These are phyloP conservation scores for Durio zibethinus DNA, from an alignment of 345 rosid genomes.

Conservation along the genomic window DNA sequence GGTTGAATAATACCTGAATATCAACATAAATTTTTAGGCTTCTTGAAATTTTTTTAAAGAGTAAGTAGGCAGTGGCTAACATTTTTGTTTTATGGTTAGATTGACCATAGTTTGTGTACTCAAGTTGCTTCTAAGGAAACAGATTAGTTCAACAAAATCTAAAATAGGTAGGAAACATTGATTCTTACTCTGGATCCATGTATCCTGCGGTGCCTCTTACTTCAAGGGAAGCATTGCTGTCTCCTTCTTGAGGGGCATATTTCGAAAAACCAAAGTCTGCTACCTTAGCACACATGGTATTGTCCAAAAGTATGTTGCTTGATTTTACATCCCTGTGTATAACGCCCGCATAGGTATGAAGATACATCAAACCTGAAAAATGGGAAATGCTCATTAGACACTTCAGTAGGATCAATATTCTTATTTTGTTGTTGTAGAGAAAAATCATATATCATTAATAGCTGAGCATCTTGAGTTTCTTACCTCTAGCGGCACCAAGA, in stretches of 20 bases:
- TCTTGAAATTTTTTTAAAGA: not conserved
- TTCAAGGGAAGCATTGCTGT: constrained; percentile 63
- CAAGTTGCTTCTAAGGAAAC: not conserved
- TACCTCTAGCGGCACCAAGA: constrained; percentile 69
- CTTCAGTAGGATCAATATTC: not conserved
- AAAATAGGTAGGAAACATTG: not conserved
- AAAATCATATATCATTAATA: not conserved
- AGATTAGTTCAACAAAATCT: not conserved
- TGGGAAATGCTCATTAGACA: not conserved
- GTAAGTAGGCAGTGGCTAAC: not conserved
- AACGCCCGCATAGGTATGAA: constrained; percentile 36
- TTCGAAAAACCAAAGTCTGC: constrained; percentile 77
- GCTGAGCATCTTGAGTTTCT: constrained; percentile 6
- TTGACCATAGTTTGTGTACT: not conserved
- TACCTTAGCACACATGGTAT: constrained; percentile 66
- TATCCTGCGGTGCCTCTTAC: constrained; percentile 77
- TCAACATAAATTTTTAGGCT: too few species aligned
- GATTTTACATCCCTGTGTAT: constrained; percentile 74
- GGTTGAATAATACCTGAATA: constrained; percentile 62
- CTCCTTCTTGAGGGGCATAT: constrained; percentile 77
- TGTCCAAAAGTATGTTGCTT: constrained; percentile 68
- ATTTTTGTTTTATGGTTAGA: not conserved
- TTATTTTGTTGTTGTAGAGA: not conserved
- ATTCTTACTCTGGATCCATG: constrained; percentile 73
- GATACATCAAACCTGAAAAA: constrained; percentile 45